Evolutionary conservation across 192 early-diverging fungal species (phyloP), one percentile per base, ranked within the genome.

Genomic region (Geranomyces variabilis): DNA sequence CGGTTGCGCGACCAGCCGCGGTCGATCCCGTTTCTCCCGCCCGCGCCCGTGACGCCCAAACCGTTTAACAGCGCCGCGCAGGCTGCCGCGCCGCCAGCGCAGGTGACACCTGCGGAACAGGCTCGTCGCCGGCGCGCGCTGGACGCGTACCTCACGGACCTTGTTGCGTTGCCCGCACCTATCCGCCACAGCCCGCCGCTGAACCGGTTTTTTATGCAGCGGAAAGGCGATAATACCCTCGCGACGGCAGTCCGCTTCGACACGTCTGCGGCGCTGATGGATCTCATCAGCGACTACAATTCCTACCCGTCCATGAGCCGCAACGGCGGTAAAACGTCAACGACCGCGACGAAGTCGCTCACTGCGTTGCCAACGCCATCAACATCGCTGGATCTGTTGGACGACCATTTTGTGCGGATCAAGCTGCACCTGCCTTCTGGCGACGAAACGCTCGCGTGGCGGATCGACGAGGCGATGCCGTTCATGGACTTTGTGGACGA

Each of bases 11-110:
- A 41, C 62, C 43, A 28, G 24, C 75, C 74, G 22, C 79, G 79
- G 9, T 21, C 51, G 0, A 74, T 80, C 26, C 79, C 79, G 6
- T 77, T 80, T 44, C 57, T 80, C 7, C 72, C 69, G 15, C 44
- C 71, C 13, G 69, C 74, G 33, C 47, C 64, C 17, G 41, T 28
- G 17, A 17, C 56, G 14, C 30, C 56, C 10, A 57, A 57, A 28
- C 3, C 7, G 12, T 28, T n/a, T 17, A 10, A 64, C 22, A 47
- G n/a, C 14, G 10, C 36, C 10, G 51, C 51, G 51, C 12, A 10
- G 58, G 31, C 3, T 19, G 34, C 63, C 7, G 29, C 60, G 8
- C 70, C 62, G 45, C 47, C 41, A 13, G 34, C 61, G 10, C 24
- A 36, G 7, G 36, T 60, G 10, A 44, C 61, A 0, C 59, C 47